Conservation (phyloP, 1,284 basidiomycete genomes). For the Pseudozyma flocculosa region DNA sequence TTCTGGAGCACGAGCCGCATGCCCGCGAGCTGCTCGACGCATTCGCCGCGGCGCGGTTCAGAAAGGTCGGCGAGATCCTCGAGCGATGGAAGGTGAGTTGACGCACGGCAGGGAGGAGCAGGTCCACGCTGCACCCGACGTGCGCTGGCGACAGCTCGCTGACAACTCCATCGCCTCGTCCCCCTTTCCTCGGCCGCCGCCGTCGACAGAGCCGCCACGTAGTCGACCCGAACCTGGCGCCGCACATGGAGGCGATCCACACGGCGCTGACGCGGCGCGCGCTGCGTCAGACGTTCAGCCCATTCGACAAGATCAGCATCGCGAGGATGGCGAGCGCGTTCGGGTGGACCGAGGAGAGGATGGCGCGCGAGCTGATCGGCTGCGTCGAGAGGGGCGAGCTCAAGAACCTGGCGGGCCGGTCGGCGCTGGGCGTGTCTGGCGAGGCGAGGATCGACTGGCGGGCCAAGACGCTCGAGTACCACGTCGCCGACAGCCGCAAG, state of each 20-base stretch:
- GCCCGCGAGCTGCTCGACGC: slow-evolving; percentile 76
- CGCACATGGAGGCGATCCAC: slow-evolving; percentile 59
- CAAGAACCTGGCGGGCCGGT: slow-evolving; percentile 69
- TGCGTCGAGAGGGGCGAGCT: slow-evolving; percentile 75
- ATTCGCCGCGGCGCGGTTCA: slow-evolving; percentile 80
- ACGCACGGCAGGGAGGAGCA: too few species aligned
- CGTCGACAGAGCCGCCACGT: slow-evolving; percentile 68
- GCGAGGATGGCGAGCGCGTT: slow-evolving; percentile 77
- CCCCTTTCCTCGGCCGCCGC: too few species aligned
- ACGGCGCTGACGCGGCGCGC: slow-evolving; percentile 61
- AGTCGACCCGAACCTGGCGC: slow-evolving; percentile 72
- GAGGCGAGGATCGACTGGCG: slow-evolving; percentile 66
- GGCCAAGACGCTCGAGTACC: slow-evolving; percentile 70
- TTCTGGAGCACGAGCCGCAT: slow-evolving; percentile 82
- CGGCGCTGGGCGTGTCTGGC: slow-evolving; percentile 78
- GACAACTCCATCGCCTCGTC: too few species aligned
- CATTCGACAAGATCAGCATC: slow-evolving; percentile 76
- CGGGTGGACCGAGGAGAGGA: slow-evolving; percentile 72
- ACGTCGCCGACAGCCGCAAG: slow-evolving; percentile 71
- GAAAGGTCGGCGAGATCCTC: slow-evolving; percentile 72
- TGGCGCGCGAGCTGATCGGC: slow-evolving; percentile 70
- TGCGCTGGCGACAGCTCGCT: too few species aligned
- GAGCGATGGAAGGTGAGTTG: slow-evolving; percentile 69
- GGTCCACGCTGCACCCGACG: too few species aligned
- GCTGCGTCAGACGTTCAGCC: slow-evolving; percentile 69